A percentile compares a stretch with the other conserved stretches of the same genome.
phyloP scores from a whole-genome alignment of 140 eudicot species.

The Stevia rebaudiana region DNA sequence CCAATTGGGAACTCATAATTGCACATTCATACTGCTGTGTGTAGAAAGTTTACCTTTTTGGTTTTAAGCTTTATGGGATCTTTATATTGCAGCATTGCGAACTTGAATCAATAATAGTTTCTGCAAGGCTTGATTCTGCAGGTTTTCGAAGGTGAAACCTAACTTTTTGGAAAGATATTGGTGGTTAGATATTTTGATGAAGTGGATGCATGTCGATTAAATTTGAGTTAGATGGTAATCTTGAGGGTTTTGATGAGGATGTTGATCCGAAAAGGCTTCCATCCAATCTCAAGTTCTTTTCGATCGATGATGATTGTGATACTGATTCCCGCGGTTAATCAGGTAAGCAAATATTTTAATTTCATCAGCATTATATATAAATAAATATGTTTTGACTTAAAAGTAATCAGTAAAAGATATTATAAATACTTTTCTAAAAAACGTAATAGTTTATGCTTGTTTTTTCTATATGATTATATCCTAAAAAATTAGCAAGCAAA shows the following conservation, averaged over 20 bases:
- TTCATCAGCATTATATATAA: too few species aligned
- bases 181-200: background rate
- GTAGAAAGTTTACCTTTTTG: constrained; percentile 41
- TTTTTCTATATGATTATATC: too few species aligned
- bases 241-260: constrained; percentile 24
- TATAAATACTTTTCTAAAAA: too few species aligned
- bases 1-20: background rate
- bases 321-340: too few species aligned
- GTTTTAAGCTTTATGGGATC: constrained; percentile 52
- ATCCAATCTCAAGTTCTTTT: constrained; percentile 3
- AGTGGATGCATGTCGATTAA: too few species aligned
- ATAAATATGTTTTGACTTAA: too few species aligned
- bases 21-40: background rate
- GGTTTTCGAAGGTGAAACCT: constrained; percentile 1
- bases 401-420: too few species aligned
- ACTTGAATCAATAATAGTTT: constrained; percentile 10
- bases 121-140: background rate
- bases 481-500: too few species aligned
- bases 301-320: too few species aligned
- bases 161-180: background rate
- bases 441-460: too few species aligned
- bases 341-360: too few species aligned
- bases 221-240: too few species aligned
- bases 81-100: constrained; percentile 40
- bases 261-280: constrained; percentile 16